phyloP scores from a whole-genome alignment of 108 stramenopile species.

The Phaeodactylum tricornutum region DNA sequence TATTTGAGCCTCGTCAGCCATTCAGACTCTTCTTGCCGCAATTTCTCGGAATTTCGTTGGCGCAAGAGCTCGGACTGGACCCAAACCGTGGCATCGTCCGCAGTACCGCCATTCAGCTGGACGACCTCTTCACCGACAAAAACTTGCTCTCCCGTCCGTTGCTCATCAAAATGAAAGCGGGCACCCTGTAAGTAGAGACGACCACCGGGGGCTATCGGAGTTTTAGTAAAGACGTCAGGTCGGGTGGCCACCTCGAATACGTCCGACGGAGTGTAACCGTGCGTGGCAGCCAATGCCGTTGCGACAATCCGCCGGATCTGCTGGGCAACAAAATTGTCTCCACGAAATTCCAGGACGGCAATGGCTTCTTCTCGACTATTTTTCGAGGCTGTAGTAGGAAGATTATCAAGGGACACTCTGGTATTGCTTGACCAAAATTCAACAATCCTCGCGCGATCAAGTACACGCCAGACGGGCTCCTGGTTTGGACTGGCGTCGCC shows the following conservation, averaged over 20 bases:
- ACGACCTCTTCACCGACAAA: too few relatives aligned
- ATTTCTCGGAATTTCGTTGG: too few relatives aligned
- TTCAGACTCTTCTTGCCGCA: too few relatives aligned
- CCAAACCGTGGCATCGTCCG: not conserved
- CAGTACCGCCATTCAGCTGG: not conserved
- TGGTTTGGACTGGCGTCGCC: constrained; percentile 53
- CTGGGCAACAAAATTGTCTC: constrained; percentile 47
- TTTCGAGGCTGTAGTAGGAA: not conserved
- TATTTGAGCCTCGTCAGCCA: constrained; percentile 34
- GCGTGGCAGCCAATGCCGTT: constrained; percentile 39
- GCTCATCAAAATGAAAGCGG: constrained; percentile 60
- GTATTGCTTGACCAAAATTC: constrained; percentile 4
- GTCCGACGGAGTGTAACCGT: constrained; percentile 47
- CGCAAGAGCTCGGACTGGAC: not conserved
- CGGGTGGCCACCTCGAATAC: constrained; percentile 37
- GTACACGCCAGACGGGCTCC: constrained; percentile 55
- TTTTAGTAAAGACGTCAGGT: constrained; percentile 21
- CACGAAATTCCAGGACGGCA: constrained; percentile 45
- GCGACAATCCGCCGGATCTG: constrained; percentile 47
- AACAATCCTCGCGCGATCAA: constrained; percentile 50
- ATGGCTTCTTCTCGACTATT: constrained; percentile 1
- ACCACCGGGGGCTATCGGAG: constrained; percentile 33
- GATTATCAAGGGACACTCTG: too few relatives aligned
- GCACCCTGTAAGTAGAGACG: constrained; percentile 34
- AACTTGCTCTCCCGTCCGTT: constrained; percentile 12